These are phyloP conservation scores for Escovopsis sp. DNA, from an alignment of 2,329 filamentous ascomycete species.

Conservation along the genomic window DNA sequence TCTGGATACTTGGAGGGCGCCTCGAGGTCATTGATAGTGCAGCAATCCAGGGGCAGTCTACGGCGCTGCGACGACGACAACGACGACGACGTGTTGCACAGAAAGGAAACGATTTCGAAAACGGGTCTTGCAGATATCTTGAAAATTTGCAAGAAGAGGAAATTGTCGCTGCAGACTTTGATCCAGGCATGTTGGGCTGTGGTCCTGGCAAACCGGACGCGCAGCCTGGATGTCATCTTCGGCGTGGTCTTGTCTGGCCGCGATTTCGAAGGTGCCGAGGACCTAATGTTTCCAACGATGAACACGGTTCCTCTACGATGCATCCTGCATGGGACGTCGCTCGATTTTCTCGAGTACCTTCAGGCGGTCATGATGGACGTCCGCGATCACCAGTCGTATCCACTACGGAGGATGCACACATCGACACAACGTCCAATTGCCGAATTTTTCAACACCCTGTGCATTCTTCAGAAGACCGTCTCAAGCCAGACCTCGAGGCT, in stretches of 20 bases:
- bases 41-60: no score
- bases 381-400: conserved; percentile 59
- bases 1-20: conserved; percentile 43
- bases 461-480: conserved; percentile 32
- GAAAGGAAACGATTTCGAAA: conserved; percentile 7
- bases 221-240: conserved; percentile 61
- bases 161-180: conserved; percentile 60
- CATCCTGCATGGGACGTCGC: conserved; percentile 52
- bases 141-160: conserved; percentile 47
- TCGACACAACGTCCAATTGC: conserved; percentile 18
- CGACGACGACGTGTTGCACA: conserved; percentile 1
- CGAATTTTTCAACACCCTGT: conserved; percentile 38
- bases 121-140: conserved; percentile 12
- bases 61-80: no score
- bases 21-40: conserved; percentile 19
- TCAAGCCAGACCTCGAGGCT: conserved; percentile 4
- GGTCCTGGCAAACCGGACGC: conserved; percentile 46
- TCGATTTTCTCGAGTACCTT: conserved; percentile 53
- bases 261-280: conserved; percentile 52
- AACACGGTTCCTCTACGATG: conserved; percentile 69
- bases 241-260: conserved; percentile 74
- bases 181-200: conserved; percentile 65
- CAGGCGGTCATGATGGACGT: conserved; percentile 54
- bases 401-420: conserved; percentile 53
- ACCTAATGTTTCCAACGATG: conserved; percentile 76